These are phyloP conservation scores for Mrakia gelida DNA, from an alignment of 768 basidiomycete genomes.

Conservation along the genomic window DNA sequence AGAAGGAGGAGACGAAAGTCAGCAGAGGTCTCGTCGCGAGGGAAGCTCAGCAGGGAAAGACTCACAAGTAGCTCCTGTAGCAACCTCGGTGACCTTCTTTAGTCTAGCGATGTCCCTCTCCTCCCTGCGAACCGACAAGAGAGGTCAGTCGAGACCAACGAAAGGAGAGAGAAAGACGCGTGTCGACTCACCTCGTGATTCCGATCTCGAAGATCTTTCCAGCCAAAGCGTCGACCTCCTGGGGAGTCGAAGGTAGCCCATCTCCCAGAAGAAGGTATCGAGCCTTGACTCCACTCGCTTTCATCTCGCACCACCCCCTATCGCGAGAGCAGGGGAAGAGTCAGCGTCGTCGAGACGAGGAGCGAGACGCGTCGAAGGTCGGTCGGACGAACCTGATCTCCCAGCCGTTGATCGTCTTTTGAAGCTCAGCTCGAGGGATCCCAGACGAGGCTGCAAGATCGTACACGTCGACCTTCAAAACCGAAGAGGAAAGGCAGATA, in stretches of 20 bases:
- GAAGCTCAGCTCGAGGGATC: conserved; percentile 44
- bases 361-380: background rate
- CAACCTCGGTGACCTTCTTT: conserved; percentile 47
- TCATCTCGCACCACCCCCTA: conserved; percentile 41
- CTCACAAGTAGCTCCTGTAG: conserved; percentile 48
- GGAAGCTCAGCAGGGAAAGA: background rate
- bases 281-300: conserved; percentile 48
- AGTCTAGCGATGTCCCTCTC: conserved; percentile 49
- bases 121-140: conserved; percentile 39
- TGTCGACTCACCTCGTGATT: conserved; percentile 34
- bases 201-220: conserved; percentile 46
- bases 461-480: conserved; percentile 46
- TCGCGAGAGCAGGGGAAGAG: background rate
- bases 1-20: background rate
- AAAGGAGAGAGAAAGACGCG: too few species aligned
- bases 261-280: conserved; percentile 45
- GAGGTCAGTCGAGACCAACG: too few species aligned
- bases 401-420: conserved; percentile 48
- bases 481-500: background rate
- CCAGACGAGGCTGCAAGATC: conserved; percentile 39
- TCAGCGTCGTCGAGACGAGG: background rate
- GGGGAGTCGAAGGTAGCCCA: conserved; percentile 43
- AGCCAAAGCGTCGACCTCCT: conserved; percentile 45
- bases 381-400: conserved; percentile 40
- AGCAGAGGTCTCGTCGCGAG: background rate